Evolutionary conservation across 2,329 filamentous ascomycete species (phyloP), one percentile per base, ranked within the genome.

Genomic region (Tolypocladium nubicola): DNA sequence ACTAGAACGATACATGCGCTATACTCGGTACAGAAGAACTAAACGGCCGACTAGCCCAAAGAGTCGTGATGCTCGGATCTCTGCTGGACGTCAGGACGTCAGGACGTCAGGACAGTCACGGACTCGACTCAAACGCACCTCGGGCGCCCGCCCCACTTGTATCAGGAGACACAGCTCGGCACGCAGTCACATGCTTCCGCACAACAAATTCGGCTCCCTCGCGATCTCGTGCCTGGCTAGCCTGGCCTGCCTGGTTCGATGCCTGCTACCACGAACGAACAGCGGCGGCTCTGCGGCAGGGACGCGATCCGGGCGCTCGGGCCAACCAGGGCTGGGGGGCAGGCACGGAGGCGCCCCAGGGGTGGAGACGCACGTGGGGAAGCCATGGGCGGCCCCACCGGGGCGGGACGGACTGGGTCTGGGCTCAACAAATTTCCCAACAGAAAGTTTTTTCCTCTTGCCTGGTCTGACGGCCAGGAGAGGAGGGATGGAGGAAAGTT

Each of bases 341-440:
- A 33, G 45, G 45, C 26, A 49, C 26, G 9, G 30, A 50, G 47
- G 47, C 16, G 26, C 7, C 2, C 4, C 26, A 4, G 47, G 4
- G n/a, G 26, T 35, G 47, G 47, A 4, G 8, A 6, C 19, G 47
- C 47, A 50, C 47, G 47, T 50, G 47, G 47, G 30, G 47, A 49
- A 49, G 45, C 5, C 16, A 49, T 19, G 26, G 45, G 45, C 19
- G 14, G 16, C 26, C 47, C 47, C 47, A 50, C 47, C 33, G 10
- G 38, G 49, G 26, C 45, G 23, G 37, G 35, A 39, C 30, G 7
- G 26, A 33, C 39, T 30, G 14, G 52, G 52, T 60, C 63, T 61
- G 60, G 59, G 61, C 67, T 64, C 68, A 71, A 71, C 68, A 71
- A 70, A 68, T 67, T 70, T 67, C 68, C 69, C 69, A 71, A 71